Conservation (phyloP, 129 eudicot genomes). For the Silybum marianum region DNA sequence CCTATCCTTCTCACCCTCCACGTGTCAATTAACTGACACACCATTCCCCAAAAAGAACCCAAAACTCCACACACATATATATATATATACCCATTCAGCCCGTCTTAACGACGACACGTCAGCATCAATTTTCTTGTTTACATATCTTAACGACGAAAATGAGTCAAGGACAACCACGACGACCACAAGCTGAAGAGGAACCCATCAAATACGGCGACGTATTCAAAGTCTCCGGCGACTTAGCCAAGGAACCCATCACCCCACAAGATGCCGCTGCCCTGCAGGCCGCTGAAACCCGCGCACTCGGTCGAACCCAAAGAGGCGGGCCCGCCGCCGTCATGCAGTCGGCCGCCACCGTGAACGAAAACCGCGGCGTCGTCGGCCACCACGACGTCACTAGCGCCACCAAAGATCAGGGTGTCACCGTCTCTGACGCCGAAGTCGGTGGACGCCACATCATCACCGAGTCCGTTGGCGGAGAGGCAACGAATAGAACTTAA, state of each 20-base stretch:
- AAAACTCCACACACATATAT: not conserved
- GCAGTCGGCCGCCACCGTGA: constrained; percentile 62
- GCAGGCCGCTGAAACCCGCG: constrained; percentile 63
- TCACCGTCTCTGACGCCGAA: constrained; percentile 40
- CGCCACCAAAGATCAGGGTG: constrained; percentile 34
- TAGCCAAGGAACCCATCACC: constrained; percentile 52
- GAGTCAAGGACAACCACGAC: constrained; percentile 46
- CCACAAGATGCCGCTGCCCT: constrained; percentile 68
- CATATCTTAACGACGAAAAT: constrained; percentile 6
- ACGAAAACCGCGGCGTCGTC: constrained; percentile 52
- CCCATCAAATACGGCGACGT: constrained; percentile 70
- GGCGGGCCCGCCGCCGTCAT: constrained; percentile 72
- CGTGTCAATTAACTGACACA: not conserved
- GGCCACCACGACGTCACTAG: constrained; percentile 25
- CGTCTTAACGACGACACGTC: not conserved
- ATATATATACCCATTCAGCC: not conserved
- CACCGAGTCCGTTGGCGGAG: constrained; percentile 51
- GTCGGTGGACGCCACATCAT: constrained; percentile 39
- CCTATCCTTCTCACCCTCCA: not conserved
- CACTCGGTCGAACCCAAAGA: constrained; percentile 44
- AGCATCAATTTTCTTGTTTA: not conserved
- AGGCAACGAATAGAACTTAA: constrained; percentile 30
- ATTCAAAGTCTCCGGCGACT: constrained; percentile 51
- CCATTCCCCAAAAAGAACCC: not conserved
- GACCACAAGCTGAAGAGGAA: constrained; percentile 16